Evolutionary conservation across 2,329 filamentous ascomycete genomes (phyloP), one percentile per base, ranked within the genome.

Genomic region (Talaromyces marneffei): DNA sequence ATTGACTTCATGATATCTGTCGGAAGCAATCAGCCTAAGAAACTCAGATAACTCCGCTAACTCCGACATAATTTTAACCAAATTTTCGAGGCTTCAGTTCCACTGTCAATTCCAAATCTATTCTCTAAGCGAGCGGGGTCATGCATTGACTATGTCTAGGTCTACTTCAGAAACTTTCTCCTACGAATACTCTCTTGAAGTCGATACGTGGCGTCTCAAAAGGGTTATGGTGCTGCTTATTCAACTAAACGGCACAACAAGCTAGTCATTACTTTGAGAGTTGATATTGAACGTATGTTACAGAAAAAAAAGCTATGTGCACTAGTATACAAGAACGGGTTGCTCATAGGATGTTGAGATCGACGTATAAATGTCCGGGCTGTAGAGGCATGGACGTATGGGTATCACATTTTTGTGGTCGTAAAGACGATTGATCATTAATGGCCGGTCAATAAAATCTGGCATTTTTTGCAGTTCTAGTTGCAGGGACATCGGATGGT

Each of bases 351-450:
- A 20, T 20, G 46, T 20, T 27, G 8, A 52, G 4, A 33, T 7
- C 5, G 29, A 18, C 48, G 12, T 33, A 14, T 4, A 18, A 52
- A 33, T 8, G 29, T 33, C 48, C 6, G 35, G 8, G 10, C 12
- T 18, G 18, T 18, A 18, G 2, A 29, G 33, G n/a, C 40, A 25
- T 44, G 40, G 8, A 59, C 37, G 33, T 16, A 52, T 52, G 59
- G 60, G 60, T 61, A 61, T 61, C 60, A 61, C 14, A 35, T 46
- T 40, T 56, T 60, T 20, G 5, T 14, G 37, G 50, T 31, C 27
- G 27, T 42, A 39, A 31, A 42, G 31, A 31, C 50, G 25, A 1
- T n/a, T 14, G 20, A 16, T 9, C 46, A 33, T 20, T 7, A 20
- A 12, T 31, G 46, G 16, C 4, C 31, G 4, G n/a, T 52, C 52